These are phyloP conservation scores for Andrographis paniculata DNA, from an alignment of 305 asterid genomes.

Conservation along the genomic window DNA sequence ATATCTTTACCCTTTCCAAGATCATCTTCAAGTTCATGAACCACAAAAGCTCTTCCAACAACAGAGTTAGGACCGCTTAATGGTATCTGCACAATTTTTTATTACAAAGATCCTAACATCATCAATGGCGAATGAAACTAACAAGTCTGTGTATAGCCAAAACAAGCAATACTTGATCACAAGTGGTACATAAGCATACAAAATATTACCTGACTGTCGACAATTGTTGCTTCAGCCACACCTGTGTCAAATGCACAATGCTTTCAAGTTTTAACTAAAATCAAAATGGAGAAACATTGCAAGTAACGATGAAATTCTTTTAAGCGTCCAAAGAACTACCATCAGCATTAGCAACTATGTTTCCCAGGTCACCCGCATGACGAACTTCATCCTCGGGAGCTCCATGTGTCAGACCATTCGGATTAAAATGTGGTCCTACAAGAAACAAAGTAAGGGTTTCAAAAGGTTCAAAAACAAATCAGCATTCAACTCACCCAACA, in stretches of 20 bases:
- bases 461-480: conserved; percentile 7
- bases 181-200: conserved; percentile 4
- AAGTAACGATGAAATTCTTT: not conserved
- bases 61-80: conserved; percentile 77
- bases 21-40: conserved; percentile 92
- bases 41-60: conserved; percentile 93
- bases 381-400: conserved; percentile 90
- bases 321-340: conserved; percentile 63
- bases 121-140: not conserved
- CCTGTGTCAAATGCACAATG: not conserved
- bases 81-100: conserved; percentile 53
- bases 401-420: conserved; percentile 71
- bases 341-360: conserved; percentile 85
- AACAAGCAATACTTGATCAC: too few relatives aligned
- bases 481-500: not conserved
- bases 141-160: not conserved
- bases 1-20: conserved; percentile 97
- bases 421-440: conserved; percentile 91
- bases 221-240: conserved; percentile 44
- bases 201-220: conserved; percentile 7
- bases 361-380: conserved; percentile 99
- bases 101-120: not conserved
- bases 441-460: conserved; percentile 15
- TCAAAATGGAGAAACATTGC: not conserved
- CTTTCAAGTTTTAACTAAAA: not conserved